phyloP scores from a whole-genome alignment of 108 stramenopile genomes.

The Cylindrotheca closterium region DNA sequence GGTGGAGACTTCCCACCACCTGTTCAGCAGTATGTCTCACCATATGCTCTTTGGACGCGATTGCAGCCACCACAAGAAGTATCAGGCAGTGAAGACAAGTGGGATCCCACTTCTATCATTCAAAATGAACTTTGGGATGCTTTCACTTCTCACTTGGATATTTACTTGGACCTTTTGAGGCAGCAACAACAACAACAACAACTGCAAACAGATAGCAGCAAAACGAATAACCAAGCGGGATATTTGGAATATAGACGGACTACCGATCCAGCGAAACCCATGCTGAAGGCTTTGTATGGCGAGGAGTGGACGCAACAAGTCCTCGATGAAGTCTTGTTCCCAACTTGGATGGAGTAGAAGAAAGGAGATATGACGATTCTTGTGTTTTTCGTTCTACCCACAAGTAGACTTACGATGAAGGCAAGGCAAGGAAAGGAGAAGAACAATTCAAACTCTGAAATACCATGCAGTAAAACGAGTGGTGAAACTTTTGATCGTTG shows the following conservation, averaged over 20 bases:
- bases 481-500: too few species aligned
- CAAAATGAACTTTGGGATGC: constrained; percentile 50
- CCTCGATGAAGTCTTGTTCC: constrained; percentile 71
- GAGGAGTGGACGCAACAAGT: constrained; percentile 67
- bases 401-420: too few species aligned
- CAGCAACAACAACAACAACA: constrained; percentile 19
- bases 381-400: too few species aligned
- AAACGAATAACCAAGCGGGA: constrained; percentile 29
- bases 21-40: constrained; percentile 68
- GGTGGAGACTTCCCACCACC: constrained; percentile 78
- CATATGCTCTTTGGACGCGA: constrained; percentile 79
- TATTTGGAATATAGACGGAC: constrained; percentile 67
- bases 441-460: too few species aligned
- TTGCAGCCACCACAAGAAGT: constrained; percentile 11
- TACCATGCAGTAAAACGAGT: too few species aligned
- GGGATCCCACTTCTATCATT: constrained; percentile 39
- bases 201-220: constrained; percentile 8
- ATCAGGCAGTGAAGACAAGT: constrained; percentile 10
- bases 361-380: too few species aligned
- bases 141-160: constrained; percentile 63
- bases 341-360: too few species aligned
- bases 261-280: constrained; percentile 87
- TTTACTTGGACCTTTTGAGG: constrained; percentile 48
- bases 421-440: too few species aligned
- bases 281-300: constrained; percentile 78